Evolutionary conservation across 768 basidiomycete genomes (phyloP).

Genomic region (Podaxis sp.): DNA sequence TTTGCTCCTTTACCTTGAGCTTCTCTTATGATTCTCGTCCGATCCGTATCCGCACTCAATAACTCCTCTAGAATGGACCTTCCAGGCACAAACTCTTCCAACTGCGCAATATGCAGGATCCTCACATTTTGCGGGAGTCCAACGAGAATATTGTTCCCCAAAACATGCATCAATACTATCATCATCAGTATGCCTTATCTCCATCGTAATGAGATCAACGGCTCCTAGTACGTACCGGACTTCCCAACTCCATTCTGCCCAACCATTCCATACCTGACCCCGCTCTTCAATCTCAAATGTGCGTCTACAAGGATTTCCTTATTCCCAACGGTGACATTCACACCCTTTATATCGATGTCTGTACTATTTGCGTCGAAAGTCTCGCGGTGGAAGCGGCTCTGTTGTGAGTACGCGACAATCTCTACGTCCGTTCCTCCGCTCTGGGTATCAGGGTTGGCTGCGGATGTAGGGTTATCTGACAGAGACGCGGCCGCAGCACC

Average conservation of each 20-base stretch:
- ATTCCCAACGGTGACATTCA: conserved; percentile 50
- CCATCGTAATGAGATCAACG: background rate
- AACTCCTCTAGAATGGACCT: conserved; percentile 29
- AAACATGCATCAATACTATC: conserved; percentile 29
- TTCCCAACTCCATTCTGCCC: conserved; percentile 60
- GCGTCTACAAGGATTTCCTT: conserved; percentile 53
- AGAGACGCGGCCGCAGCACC: background rate
- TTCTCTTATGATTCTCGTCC: conserved; percentile 28
- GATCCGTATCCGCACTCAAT: conserved; percentile 27
- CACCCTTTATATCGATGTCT: conserved; percentile 55
- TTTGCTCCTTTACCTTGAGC: conserved; percentile 22
- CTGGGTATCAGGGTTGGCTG: background rate
- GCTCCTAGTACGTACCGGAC: conserved; percentile 34
- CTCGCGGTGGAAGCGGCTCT: conserved; percentile 50
- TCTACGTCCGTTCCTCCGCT: conserved; percentile 21
- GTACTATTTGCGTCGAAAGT: conserved; percentile 37
- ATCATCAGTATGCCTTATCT: background rate
- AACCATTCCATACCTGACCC: conserved; percentile 52
- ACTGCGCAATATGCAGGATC: conserved; percentile 31
- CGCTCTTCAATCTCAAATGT: conserved; percentile 49
- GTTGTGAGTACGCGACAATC: conserved; percentile 44
- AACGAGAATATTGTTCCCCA: conserved; percentile 30
- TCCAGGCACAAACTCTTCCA: conserved; percentile 28
- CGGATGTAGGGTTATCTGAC: background rate
- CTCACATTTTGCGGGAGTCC: conserved; percentile 34